These are phyloP conservation scores for Penicillium lagena DNA, from an alignment of 495 filamentous ascomycete species.

Conservation along the genomic window DNA sequence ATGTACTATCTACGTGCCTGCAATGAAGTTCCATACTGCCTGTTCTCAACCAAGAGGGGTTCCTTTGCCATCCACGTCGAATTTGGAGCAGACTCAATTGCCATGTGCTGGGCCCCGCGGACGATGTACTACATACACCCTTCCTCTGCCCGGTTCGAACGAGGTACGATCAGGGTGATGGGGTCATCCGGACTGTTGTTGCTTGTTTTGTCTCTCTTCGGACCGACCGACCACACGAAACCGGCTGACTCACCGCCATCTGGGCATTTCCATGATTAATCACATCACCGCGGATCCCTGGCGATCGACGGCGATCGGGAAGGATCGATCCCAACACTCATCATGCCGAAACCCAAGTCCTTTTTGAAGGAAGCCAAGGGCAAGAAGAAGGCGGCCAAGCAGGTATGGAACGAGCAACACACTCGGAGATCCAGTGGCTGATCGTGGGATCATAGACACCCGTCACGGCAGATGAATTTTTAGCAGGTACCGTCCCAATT, in stretches of 20 bases:
- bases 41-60: no score
- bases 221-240: not conserved
- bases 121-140: no score
- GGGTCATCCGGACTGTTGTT: not conserved
- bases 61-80: no score
- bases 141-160: no score
- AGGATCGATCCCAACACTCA: not conserved
- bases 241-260: not conserved
- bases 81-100: no score
- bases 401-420: slow-evolving; percentile 16
- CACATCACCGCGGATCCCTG: not conserved
- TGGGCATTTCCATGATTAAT: not conserved
- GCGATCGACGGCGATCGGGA: not conserved
- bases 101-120: no score
- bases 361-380: slow-evolving; percentile 41
- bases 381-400: slow-evolving; percentile 40
- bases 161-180: not conserved
- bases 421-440: not conserved
- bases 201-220: no score
- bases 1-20: no score
- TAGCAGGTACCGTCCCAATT: slow-evolving; percentile 36
- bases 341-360: slow-evolving; percentile 49
- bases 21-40: no score
- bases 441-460: slow-evolving; percentile 31
- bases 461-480: slow-evolving; percentile 55